Conservation (phyloP, 331 rosid genomes). For the Acacia concinna region DNA sequence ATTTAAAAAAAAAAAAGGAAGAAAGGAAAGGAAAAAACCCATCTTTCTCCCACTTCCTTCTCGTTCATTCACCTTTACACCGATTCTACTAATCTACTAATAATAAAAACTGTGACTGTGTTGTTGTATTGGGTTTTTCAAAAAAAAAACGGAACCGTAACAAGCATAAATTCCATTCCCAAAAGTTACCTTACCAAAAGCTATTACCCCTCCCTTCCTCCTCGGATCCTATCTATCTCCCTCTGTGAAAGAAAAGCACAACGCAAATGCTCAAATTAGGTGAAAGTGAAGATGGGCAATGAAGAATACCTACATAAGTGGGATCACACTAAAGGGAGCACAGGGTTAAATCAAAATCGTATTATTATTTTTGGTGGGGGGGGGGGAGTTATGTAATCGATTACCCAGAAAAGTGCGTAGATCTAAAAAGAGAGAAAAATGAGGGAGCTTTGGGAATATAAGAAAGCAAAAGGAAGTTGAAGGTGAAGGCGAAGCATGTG, state of each 20-base stretch:
- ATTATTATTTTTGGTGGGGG: conserved; percentile 3
- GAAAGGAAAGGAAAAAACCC: conserved; percentile 25
- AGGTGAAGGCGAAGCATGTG: background rate
- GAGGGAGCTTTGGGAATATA: background rate
- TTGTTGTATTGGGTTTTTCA: conserved; percentile 40
- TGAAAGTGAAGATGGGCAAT: conserved; percentile 23
- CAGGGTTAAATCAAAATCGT: conserved; percentile 32
- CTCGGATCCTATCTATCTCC: conserved; percentile 58
- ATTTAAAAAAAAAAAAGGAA: conserved; percentile 29
- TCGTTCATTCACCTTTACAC: conserved; percentile 46
- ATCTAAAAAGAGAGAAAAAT: conserved; percentile 21
- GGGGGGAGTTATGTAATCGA: background rate
- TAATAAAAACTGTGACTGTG: background rate
- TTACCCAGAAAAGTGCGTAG: conserved; percentile 28
- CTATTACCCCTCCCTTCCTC: conserved; percentile 26
- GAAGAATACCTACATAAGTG: conserved; percentile 5
- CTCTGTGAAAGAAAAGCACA: conserved; percentile 35
- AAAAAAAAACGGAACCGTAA: conserved; percentile 41
- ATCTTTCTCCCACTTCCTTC: conserved; percentile 38
- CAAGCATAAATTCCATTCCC: conserved; percentile 36
- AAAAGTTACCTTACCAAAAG: conserved; percentile 30
- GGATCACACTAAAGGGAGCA: conserved; percentile 2
- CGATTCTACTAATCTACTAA: conserved; percentile 21
- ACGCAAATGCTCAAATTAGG: conserved; percentile 13
- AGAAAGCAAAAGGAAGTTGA: conserved; percentile 17